Evolutionary conservation across 177 flowering plant species (phyloP).

Genomic region (Vitis hybrid): DNA sequence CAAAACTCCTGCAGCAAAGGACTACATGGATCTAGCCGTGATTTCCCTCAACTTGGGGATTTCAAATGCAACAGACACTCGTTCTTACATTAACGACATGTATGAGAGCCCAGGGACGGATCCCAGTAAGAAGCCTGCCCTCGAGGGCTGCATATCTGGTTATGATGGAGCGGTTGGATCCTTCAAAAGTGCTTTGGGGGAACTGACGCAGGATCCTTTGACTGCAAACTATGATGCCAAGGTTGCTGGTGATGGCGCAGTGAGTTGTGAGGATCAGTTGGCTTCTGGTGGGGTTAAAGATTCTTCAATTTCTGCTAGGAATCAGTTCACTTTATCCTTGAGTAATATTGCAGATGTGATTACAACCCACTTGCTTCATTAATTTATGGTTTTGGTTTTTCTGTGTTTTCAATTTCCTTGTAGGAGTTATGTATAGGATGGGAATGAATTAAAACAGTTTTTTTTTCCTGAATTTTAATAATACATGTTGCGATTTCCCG

Average conservation of each 20-base stretch:
- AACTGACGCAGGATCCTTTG: background rate
- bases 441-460: too few relatives aligned
- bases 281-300: background rate
- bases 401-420: too few relatives aligned
- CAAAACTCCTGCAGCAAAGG: background rate
- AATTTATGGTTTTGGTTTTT: too few relatives aligned
- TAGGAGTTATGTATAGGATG: too few relatives aligned
- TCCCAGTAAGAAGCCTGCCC: background rate
- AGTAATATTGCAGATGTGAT: background rate
- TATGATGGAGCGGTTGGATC: background rate
- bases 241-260: background rate
- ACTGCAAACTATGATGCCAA: slow-evolving; percentile 6
- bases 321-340: background rate
- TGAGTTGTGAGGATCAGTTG: background rate
- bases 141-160: background rate
- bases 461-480: too few relatives aligned
- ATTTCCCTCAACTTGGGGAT: background rate
- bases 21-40: background rate
- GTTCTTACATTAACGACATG: background rate
- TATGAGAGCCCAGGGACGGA: background rate
- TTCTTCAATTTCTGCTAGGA: background rate
- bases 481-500: too few relatives aligned
- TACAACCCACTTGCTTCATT: background rate
- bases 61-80: background rate
- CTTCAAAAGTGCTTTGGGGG: background rate